These are phyloP conservation scores for Colletotrichum cordylinicola DNA, from an alignment of 2,329 filamentous ascomycete genomes.

Conservation along the genomic window DNA sequence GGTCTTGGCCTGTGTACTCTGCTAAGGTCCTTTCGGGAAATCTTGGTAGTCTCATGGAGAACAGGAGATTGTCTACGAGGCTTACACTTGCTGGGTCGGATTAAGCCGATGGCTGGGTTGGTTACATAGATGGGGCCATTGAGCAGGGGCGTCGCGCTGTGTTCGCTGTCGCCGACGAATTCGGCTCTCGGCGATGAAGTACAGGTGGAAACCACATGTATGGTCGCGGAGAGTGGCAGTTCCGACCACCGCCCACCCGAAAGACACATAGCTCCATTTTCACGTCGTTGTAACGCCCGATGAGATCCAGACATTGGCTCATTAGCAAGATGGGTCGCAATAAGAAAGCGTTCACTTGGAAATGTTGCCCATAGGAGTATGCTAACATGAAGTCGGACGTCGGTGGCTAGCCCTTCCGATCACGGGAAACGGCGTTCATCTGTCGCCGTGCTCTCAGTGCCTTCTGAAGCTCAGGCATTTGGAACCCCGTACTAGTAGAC, in stretches of 20 bases:
- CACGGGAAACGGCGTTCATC: background rate
- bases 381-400: background rate
- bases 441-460: background rate
- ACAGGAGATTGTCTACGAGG: background rate
- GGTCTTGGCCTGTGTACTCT: background rate
- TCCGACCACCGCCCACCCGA: background rate
- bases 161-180: background rate
- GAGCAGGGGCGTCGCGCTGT: background rate
- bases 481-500: background rate
- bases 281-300: background rate
- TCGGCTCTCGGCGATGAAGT: background rate
- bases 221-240: background rate
- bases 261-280: background rate
- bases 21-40: background rate
- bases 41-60: background rate
- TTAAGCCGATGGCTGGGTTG: background rate
- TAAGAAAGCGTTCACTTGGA: background rate
- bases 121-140: background rate
- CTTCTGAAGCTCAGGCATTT: background rate
- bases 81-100: background rate
- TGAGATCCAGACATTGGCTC: accelerated
- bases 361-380: accelerated
- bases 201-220: accelerated
- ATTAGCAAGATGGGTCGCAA: background rate
- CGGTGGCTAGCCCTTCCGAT: background rate